Conservation (phyloP, 768 basidiomycete species). For the Paxillus rubicundulus region DNA sequence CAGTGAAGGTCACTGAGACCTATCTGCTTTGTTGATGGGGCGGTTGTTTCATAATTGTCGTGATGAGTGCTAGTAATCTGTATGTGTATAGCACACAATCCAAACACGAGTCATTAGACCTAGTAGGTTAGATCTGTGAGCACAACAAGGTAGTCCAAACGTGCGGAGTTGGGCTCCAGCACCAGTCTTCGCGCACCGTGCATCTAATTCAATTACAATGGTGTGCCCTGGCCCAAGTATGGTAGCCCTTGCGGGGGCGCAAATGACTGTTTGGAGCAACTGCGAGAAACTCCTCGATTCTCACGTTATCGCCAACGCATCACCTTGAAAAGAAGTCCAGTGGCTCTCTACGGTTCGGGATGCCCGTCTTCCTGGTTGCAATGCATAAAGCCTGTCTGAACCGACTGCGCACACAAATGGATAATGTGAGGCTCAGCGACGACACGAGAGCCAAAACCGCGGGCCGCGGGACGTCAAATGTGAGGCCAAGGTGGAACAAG, state of each 20-base stretch:
- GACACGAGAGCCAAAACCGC: too few species aligned
- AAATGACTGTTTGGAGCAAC: neutral
- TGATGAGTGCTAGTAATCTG: neutral
- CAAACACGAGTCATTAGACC: constrained; percentile 4
- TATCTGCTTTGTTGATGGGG: neutral
- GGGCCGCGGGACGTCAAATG: neutral
- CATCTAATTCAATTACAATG: neutral
- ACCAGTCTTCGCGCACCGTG: too few species aligned
- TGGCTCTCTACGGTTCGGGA: neutral
- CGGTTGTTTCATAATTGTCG: neutral
- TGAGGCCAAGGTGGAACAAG: too few species aligned
- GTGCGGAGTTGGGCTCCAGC: neutral
- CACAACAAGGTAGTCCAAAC: constrained; percentile 9
- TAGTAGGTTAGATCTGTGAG: neutral
- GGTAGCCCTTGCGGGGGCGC: constrained; percentile 12
- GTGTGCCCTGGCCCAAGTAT: constrained; percentile 5
- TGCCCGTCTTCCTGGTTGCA: too few species aligned
- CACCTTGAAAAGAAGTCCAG: neutral
- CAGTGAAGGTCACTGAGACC: neutral
- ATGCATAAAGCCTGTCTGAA: too few species aligned
- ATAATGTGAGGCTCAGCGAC: too few species aligned
- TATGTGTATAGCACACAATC: neutral
- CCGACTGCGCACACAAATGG: too few species aligned
- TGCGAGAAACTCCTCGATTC: neutral
- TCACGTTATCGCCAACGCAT: constrained; percentile 9